Base-by-base conservation (phyloP, 2,329 filamentous ascomycete species). In the Aspergillus sp. region DNA sequence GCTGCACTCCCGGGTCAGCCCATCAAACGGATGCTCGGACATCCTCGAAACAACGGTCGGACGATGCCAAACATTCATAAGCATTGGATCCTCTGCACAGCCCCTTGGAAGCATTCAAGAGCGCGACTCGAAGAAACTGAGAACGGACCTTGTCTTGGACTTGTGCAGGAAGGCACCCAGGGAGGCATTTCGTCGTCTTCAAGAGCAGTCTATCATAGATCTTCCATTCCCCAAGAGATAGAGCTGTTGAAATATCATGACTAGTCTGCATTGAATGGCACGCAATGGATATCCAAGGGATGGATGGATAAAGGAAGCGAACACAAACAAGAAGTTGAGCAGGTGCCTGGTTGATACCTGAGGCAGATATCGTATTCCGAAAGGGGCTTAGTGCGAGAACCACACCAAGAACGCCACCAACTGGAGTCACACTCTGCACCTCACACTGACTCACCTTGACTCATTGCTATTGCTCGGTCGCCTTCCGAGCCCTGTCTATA, bases 401-500 rank as follows among this genome's bases (percentile, higher is more conserved):
- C 40, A 19, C 40, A 27, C 41, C 43, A 54, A 47, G 43, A 52
- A 52, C 39, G 14, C 37, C 9, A 9, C 23, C 6, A 33, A 46
- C 24, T 31, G 27, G 24, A 47, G 23, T 48, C 45, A 48, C 45
- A 7, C 24, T 37, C 9, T 15, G 31, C 24, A 14, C 3, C 23
- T 45, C 50, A 47, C 21, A 39, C 8, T 58, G 56, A 58, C 51
- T 58, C 56, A 58, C 39, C 39, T 40, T 49, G 56, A 58, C 51
- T 58, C 51, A 58, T 33, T 5, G n/a, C 19, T 24, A 58, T 33
- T 5, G n/a, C 19, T 24, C 7, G 17, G 39, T 17, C 15, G 23
- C 11, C 17, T 11, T 21, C 35, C n/a, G 21, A 2, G 27, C 8
- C 27, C 27, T 31, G 14, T 47, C 24, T 48, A 55, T 48, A 55